Conservation (phyloP, 805 yeast species). For the Ogataea parapolymorpha region DNA sequence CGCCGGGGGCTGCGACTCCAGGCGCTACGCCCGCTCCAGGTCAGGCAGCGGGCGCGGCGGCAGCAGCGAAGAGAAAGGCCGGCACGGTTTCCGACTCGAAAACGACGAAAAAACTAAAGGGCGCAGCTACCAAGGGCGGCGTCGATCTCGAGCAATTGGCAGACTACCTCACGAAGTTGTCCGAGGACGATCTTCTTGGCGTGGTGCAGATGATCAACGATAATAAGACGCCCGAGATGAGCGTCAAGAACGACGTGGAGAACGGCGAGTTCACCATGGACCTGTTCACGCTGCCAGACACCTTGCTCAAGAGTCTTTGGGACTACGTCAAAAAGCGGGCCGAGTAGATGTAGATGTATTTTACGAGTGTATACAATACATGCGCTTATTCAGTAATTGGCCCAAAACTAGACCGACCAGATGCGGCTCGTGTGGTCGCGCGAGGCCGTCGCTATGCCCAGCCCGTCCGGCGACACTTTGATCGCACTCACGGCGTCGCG, state of each 20-base stretch:
- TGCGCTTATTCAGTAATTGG: slow-evolving; percentile 2
- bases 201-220: slow-evolving; percentile 98
- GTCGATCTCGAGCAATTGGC: slow-evolving; percentile 91
- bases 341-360: slow-evolving; percentile 18
- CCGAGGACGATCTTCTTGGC: slow-evolving; percentile 88
- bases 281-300: slow-evolving; percentile 87
- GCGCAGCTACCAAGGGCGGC: slow-evolving; percentile 62
- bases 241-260: slow-evolving; percentile 90
- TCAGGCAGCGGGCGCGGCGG: slow-evolving; percentile 5
- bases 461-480: slow-evolving; percentile 67
- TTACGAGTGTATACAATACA: slow-evolving; percentile 11
- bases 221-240: slow-evolving; percentile 92
- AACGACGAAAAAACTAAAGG: slow-evolving; percentile 48
- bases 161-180: slow-evolving; percentile 79
- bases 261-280: slow-evolving; percentile 98
- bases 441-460: slow-evolving; percentile 72
- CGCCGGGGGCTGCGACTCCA: slow-evolving; percentile 24
- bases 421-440: slow-evolving; percentile 74
- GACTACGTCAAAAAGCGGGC: slow-evolving; percentile 81
- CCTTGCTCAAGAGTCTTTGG: slow-evolving; percentile 87
- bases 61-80: slow-evolving; percentile 13
- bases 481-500: slow-evolving; percentile 60
- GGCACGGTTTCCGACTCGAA: slow-evolving; percentile 33
- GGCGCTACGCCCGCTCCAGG: slow-evolving; percentile 10
- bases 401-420: slow-evolving; percentile 42